Evolutionary conservation across 805 yeast genomes (phyloP), one percentile per base, ranked within the genome.

Genomic region (Sugiyamaella smithiae): DNA sequence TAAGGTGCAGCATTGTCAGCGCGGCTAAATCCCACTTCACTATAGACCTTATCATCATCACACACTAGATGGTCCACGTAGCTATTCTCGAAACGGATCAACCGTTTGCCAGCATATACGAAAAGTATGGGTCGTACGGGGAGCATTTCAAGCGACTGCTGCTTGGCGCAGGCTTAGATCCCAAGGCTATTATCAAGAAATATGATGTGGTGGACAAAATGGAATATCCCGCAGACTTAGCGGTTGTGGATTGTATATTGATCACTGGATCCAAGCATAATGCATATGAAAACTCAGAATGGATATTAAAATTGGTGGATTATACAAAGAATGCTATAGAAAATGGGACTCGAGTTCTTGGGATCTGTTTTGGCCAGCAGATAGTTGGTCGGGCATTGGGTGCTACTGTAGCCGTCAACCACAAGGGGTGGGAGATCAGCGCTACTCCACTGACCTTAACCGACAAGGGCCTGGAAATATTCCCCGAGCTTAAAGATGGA

Each of bases 321-420:
- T 71, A 50, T 46, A 46, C 59, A 12, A 38, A 45, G 33, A 5
- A 32, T 24, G 49, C 53, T 19, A 28, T 65, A 4, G 59, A 43
- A 8, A 44, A 38, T 12, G 38, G 49, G 6, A 46, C 54, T 26
- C 52, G 54, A 37, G 45, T 67, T 7, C 49, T 67, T 11, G 49
- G 95, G 2, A 70, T 88, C 36, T 88, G 97, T 65, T 88, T 88
- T 63, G 97, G 96, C 4, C 97, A 89, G 65, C 97, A 88, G 63
- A 73, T 87, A 20, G 64, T 88, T 12, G 82, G 81, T 1, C 75
- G 84, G 46, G 80, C 85, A 5, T 64, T 86, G 40, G 91, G 88
- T 2, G 76, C 77, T 20, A 66, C 65, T 40, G 85, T 85, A 2
- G 77, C 67, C 8, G 69, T 79, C 50, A 85, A 80, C 62, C 74